A percentile compares a stretch with the other conserved stretches of the same genome.
phyloP scores from a whole-genome alignment of 2,329 filamentous ascomycete species.

The Colletotrichum spaethianum region DNA sequence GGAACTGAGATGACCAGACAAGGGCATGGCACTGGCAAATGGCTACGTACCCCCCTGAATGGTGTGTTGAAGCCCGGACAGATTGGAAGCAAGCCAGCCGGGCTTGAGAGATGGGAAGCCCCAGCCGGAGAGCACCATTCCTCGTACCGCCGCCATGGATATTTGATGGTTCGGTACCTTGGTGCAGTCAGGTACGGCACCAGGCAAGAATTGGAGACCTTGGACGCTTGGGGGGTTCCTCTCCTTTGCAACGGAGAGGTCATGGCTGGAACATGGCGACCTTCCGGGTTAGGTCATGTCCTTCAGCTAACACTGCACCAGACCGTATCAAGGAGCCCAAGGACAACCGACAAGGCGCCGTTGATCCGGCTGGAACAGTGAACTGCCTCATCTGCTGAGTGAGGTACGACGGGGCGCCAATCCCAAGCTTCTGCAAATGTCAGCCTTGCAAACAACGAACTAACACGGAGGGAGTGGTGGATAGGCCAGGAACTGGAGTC shows the following conservation, averaged over 20 bases:
- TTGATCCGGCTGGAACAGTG: constrained; percentile 32
- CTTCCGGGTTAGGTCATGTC: constrained; percentile 17
- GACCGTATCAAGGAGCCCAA: constrained; percentile 16
- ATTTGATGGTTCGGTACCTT: constrained; percentile 1
- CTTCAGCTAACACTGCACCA: constrained; percentile 21
- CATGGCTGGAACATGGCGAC: constrained; percentile 13
- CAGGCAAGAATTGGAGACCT: background rate
- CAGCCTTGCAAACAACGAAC: constrained; percentile 35
- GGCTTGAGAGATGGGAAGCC: background rate
- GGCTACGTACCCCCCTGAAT: constrained; percentile 18
- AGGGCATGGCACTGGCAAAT: constrained; percentile 10
- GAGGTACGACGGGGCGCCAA: constrained; percentile 5
- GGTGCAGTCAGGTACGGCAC: background rate
- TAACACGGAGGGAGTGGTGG: background rate
- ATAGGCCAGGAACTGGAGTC: background rate
- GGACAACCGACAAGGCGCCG: constrained; percentile 18
- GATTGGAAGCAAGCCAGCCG: constrained; percentile 5
- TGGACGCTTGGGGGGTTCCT: background rate
- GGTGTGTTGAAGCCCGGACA: constrained; percentile 9
- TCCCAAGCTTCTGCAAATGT: constrained; percentile 25
- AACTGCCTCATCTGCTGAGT: constrained; percentile 1
- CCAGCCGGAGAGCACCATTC: background rate
- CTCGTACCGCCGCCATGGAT: background rate
- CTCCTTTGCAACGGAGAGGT: background rate
- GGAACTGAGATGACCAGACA: constrained; percentile 15